phyloP scores from a whole-genome alignment of 1,284 basidiomycete species.

The Trichosporon inkin region DNA sequence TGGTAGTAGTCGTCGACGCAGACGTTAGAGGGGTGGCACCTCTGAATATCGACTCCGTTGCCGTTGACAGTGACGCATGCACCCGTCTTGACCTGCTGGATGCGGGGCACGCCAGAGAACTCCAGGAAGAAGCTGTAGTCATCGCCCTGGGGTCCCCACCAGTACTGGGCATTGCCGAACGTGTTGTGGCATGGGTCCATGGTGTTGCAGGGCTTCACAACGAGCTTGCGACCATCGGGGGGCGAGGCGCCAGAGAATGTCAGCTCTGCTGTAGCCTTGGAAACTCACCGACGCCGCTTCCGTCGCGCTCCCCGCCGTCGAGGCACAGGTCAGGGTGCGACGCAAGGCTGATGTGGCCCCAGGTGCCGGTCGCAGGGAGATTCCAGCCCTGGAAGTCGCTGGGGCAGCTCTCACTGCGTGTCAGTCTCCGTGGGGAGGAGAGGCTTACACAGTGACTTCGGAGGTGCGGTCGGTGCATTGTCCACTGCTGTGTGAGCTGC shows the following conservation, averaged over 20 bases:
- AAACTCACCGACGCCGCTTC: background rate
- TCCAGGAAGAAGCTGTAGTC: background rate
- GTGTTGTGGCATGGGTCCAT: background rate
- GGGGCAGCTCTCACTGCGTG: background rate
- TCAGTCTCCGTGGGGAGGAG: background rate
- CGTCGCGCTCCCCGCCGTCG: background rate
- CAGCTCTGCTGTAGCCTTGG: background rate
- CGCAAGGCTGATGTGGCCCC: background rate
- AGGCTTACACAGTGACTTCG: background rate
- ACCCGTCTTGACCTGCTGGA: background rate
- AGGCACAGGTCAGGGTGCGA: constrained; percentile 4
- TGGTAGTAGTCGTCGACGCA: background rate
- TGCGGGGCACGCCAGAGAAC: constrained; percentile 1
- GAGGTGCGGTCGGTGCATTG: constrained; percentile 5
- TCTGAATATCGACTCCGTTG: background rate
- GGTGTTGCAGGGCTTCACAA: background rate
- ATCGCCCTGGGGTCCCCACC: constrained; percentile 6
- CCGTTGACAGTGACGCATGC: constrained; percentile 3
- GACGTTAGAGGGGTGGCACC: background rate
- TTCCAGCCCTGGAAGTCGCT: constrained; percentile 3
- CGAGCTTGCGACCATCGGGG: background rate
- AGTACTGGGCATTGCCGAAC: constrained; percentile 10
- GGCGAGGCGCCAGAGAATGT: background rate
- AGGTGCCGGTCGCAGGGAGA: background rate
- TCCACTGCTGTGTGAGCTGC: background rate